Percentiles rank a stretch among this genome's conserved stretches.
Conservation (phyloP, 2,329 filamentous ascomycete genomes). For the Raffaelea ambrosiae region DNA sequence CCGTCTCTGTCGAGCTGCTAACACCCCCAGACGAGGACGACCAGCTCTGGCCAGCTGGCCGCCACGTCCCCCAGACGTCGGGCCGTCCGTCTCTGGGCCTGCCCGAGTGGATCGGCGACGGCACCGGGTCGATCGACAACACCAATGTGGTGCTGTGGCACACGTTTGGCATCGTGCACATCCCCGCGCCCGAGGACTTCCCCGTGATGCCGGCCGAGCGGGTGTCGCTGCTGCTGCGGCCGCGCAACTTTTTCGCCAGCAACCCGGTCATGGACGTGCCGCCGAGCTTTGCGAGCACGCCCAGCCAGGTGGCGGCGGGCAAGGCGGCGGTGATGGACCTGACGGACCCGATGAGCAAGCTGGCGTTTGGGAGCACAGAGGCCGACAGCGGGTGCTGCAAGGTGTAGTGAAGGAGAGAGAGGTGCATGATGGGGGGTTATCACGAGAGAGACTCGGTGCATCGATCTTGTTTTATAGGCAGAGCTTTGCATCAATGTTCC, state of each 20-base stretch:
- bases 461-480: too few species aligned
- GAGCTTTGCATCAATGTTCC: too few species aligned
- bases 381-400: too few species aligned
- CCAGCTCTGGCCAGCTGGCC: constrained; percentile 76
- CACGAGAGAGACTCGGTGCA: too few species aligned
- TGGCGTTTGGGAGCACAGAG: constrained; percentile 22
- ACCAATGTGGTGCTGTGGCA: constrained; percentile 88
- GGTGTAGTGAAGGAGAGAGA: too few species aligned
- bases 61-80: constrained; percentile 80
- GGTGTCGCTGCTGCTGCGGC: constrained; percentile 70
- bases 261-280: constrained; percentile 78
- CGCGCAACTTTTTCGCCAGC: constrained; percentile 71
- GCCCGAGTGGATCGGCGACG: constrained; percentile 68
- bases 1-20: neutral
- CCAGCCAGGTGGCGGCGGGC: constrained; percentile 54
- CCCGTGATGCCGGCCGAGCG: constrained; percentile 86
- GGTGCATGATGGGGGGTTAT: too few species aligned
- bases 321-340: constrained; percentile 34
- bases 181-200: constrained; percentile 84
- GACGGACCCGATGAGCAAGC: constrained; percentile 37
- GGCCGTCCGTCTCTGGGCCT: constrained; percentile 68
- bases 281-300: constrained; percentile 64
- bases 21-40: constrained; percentile 57
- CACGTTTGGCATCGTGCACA: constrained; percentile 85
- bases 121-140: constrained; percentile 62